Evolutionary conservation across 495 filamentous ascomycete species (phyloP).

Genomic region (Friedmanniomyces endolithicus): DNA sequence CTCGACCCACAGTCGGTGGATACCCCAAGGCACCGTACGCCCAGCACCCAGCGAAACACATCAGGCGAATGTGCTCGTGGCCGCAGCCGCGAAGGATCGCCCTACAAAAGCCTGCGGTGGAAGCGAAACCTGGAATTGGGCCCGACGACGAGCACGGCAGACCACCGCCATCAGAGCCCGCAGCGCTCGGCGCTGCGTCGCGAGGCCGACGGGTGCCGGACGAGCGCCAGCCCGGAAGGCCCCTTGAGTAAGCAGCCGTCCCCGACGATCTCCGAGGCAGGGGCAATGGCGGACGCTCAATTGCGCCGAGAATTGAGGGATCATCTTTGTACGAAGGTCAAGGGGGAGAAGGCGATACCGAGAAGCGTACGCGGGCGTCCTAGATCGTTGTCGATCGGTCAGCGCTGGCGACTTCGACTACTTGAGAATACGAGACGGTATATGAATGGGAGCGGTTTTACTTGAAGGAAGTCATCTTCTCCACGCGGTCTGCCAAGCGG

Average conservation of each 20-base stretch:
- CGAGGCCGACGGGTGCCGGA: neutral
- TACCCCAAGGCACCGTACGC: neutral
- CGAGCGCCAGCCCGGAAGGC: constrained; percentile 1
- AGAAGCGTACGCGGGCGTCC: neutral
- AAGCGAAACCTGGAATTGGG: neutral
- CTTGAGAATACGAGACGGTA: no score
- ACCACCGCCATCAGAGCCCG: constrained; percentile 3
- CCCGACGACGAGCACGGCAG: neutral
- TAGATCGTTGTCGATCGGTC: no score
- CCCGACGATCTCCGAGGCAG: neutral
- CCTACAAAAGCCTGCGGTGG: neutral
- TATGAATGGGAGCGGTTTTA: no score
- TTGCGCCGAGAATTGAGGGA: neutral
- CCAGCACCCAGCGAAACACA: neutral
- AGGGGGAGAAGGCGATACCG: neutral
- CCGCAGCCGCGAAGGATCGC: neutral
- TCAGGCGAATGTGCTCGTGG: neutral
- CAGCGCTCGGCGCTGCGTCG: neutral
- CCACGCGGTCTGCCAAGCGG: no score
- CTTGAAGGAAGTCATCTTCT: no score
- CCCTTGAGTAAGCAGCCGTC: neutral
- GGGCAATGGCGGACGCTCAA: neutral
- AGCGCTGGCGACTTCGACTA: no score
- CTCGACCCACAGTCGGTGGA: neutral
- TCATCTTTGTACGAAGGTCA: neutral